These are phyloP conservation scores for Leucosporidium yakuticum DNA, from an alignment of 768 basidiomycete species.

Conservation along the genomic window DNA sequence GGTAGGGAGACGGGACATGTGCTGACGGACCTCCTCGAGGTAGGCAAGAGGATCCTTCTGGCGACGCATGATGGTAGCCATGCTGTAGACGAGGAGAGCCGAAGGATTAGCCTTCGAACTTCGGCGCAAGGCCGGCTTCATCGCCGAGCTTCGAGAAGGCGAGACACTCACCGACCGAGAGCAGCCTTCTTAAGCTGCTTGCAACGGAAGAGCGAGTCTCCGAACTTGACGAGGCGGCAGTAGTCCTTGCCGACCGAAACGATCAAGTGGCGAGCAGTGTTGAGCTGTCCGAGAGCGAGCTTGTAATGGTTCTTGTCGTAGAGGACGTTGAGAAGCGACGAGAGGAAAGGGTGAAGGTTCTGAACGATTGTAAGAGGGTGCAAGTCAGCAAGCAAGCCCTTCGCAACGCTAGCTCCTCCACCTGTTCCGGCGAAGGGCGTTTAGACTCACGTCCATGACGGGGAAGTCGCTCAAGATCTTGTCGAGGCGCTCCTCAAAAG, in stretches of 20 bases:
- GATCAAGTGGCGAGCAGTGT: slow-evolving; percentile 90
- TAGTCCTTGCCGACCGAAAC: slow-evolving; percentile 98
- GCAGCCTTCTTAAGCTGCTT: slow-evolving; percentile 98
- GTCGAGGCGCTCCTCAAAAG: slow-evolving; percentile 90
- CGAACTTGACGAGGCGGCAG: slow-evolving; percentile 91
- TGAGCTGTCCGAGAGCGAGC: slow-evolving; percentile 91
- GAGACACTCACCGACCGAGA: slow-evolving; percentile 70
- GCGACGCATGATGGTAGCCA: slow-evolving; percentile 97
- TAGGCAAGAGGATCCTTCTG: slow-evolving; percentile 98
- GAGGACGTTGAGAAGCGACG: slow-evolving; percentile 92
- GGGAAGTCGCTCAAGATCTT: slow-evolving; percentile 95
- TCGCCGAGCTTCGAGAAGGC: background rate
- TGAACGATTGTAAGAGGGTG: background rate
- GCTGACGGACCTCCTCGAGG: slow-evolving; percentile 97
- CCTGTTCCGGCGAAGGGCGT: background rate
- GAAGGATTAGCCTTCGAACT: background rate
- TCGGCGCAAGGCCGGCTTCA: background rate
- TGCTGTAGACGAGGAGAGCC: slow-evolving; percentile 49
- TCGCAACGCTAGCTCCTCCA: background rate
- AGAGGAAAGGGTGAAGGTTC: slow-evolving; percentile 93
- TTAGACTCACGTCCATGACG: slow-evolving; percentile 75
- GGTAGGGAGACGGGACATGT: slow-evolving; percentile 93
- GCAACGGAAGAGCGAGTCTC: slow-evolving; percentile 93
- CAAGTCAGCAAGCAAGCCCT: background rate
- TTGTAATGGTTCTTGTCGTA: slow-evolving; percentile 99